Conservation (phyloP, 495 filamentous ascomycete genomes). For the Tetracladium marchalianum region DNA sequence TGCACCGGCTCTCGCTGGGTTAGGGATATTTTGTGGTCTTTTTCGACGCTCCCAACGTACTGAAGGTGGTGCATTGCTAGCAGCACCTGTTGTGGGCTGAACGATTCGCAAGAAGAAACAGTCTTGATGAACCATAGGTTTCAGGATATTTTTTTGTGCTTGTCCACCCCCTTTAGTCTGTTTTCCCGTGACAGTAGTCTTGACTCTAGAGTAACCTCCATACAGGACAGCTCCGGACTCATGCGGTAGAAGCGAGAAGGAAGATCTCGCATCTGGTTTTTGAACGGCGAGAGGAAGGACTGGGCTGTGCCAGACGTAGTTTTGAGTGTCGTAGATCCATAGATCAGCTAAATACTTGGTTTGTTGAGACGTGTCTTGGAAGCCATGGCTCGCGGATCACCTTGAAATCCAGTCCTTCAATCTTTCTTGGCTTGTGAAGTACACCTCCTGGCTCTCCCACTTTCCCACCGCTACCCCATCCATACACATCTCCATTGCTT, state of each 20-base stretch:
- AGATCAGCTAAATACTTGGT: constrained; percentile 78
- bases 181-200: constrained; percentile 47
- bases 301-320: constrained; percentile 69
- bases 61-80: constrained; percentile 49
- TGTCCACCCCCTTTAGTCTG: constrained; percentile 53
- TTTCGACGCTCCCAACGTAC: constrained; percentile 90
- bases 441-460: constrained; percentile 49
- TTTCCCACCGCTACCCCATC: constrained; percentile 80
- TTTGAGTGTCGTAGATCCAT: constrained; percentile 54
- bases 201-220: constrained; percentile 89
- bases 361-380: constrained; percentile 89
- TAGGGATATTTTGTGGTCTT: constrained; percentile 80
- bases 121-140: constrained; percentile 84
- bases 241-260: constrained; percentile 84
- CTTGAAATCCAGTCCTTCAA: constrained; percentile 44
- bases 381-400: constrained; percentile 59
- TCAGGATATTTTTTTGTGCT: constrained; percentile 54
- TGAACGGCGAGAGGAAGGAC: constrained; percentile 60
- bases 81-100: constrained; percentile 52
- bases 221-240: constrained; percentile 81
- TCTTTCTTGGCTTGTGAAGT: constrained; percentile 46
- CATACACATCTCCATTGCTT: constrained; percentile 66
- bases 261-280: constrained; percentile 82
- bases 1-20: constrained; percentile 71
- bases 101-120: constrained; percentile 86